Evolutionary conservation across 192 early-diverging fungal species (phyloP).

Genomic region (Coemansia sp.): DNA sequence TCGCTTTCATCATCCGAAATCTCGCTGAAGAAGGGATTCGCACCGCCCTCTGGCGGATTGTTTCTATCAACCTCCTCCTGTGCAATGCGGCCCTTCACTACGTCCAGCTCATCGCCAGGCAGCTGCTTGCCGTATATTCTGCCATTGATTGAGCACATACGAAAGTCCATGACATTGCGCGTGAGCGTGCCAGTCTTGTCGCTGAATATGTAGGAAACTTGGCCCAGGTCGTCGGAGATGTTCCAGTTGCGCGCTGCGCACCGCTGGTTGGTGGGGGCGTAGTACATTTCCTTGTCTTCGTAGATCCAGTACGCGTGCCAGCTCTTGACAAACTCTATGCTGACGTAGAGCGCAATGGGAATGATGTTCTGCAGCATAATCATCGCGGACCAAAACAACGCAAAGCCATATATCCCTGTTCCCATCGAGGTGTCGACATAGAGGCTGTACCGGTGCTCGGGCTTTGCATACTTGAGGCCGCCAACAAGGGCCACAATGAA

Average conservation of each 20-base stretch:
- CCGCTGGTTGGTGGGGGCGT: slow-evolving; percentile 37
- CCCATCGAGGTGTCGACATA: slow-evolving; percentile 42
- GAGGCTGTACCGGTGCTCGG: slow-evolving; percentile 26
- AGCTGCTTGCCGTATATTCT: slow-evolving; percentile 80
- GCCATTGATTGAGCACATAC: slow-evolving; percentile 87
- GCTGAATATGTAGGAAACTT: slow-evolving; percentile 94
- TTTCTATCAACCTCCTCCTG: slow-evolving; percentile 60
- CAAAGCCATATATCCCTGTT: slow-evolving; percentile 43
- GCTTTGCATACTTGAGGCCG: slow-evolving; percentile 46
- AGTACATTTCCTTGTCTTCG: slow-evolving; percentile 86
- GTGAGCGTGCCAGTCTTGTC: slow-evolving; percentile 98
- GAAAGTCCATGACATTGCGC: slow-evolving; percentile 94
- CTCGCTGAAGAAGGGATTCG: slow-evolving; percentile 41
- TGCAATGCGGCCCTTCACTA: slow-evolving; percentile 50
- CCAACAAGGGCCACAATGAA: slow-evolving; percentile 58
- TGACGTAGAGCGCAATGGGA: slow-evolving; percentile 94
- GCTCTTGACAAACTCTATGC: slow-evolving; percentile 89
- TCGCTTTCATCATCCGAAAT: slow-evolving; percentile 35
- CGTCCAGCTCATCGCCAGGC: slow-evolving; percentile 67
- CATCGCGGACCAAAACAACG: slow-evolving; percentile 66
- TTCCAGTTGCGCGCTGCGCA: slow-evolving; percentile 71
- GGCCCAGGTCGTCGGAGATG: slow-evolving; percentile 92
- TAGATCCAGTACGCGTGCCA: slow-evolving; percentile 86
- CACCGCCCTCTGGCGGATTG: slow-evolving; percentile 48
- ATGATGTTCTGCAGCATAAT: slow-evolving; percentile 97